These are phyloP conservation scores for Colletotrichum magnum DNA, from an alignment of 2,329 filamentous ascomycete species.

Conservation along the genomic window DNA sequence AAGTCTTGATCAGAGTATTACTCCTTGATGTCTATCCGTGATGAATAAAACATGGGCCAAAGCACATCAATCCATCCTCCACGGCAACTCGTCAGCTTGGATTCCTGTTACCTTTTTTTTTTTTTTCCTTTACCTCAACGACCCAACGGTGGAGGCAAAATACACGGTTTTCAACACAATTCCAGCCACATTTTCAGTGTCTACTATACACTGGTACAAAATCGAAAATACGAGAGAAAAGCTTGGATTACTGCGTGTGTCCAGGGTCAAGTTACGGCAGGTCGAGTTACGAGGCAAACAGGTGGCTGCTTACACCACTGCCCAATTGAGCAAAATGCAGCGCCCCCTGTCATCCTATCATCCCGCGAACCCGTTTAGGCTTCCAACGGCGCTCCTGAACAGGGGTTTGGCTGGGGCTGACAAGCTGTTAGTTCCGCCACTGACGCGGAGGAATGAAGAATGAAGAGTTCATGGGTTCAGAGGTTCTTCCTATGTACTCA, in stretches of 20 bases:
- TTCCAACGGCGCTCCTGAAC: background rate
- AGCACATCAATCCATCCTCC: background rate
- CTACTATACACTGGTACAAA: too few species aligned
- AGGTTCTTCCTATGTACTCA: too few species aligned
- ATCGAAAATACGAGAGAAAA: background rate
- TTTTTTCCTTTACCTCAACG: too few species aligned
- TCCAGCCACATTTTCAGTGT: too few species aligned
- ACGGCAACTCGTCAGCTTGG: background rate
- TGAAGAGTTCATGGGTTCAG: too few species aligned
- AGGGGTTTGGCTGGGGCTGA: background rate
- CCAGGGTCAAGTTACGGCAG: too few species aligned
- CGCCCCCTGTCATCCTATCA: slow-evolving; percentile 9
- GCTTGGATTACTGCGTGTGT: background rate
- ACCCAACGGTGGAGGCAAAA: too few species aligned
- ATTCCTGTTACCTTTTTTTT: background rate
- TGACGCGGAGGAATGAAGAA: too few species aligned
- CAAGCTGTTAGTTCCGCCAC: background rate
- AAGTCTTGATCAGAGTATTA: too few species aligned
- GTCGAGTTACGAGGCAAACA: background rate
- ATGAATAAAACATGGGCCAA: too few species aligned
- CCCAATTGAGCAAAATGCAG: slow-evolving; percentile 11
- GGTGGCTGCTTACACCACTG: slow-evolving; percentile 15
- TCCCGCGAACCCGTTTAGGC: background rate
- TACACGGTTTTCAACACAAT: too few species aligned
- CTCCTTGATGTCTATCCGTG: too few species aligned